Conservation (phyloP, 2,329 filamentous ascomycete species). For the Zelopaecilomyces penicillatus region DNA sequence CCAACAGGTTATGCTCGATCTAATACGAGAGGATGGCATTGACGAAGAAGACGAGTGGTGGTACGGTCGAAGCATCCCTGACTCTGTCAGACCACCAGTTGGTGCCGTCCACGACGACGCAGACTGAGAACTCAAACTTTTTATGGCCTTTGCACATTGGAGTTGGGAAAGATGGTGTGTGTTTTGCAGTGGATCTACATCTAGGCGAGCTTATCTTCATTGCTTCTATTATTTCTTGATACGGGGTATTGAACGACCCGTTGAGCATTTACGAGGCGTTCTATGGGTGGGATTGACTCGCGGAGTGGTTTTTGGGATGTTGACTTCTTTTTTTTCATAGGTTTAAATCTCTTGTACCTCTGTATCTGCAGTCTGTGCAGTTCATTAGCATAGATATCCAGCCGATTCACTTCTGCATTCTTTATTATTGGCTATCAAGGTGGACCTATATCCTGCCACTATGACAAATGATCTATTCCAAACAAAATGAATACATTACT, state of each 20-base stretch:
- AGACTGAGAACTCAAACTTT: constrained; percentile 16
- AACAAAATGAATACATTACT: no score
- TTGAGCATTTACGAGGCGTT: constrained; percentile 10
- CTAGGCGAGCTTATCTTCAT: no score
- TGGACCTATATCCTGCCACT: no score
- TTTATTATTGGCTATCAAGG: no score
- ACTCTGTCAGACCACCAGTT: constrained; percentile 44
- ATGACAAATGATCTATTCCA: no score
- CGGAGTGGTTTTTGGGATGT: constrained; percentile 3
- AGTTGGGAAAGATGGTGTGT: neutral
- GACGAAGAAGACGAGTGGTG: constrained; percentile 55
- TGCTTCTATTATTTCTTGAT: neutral
- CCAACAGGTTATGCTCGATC: constrained; percentile 51
- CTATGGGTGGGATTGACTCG: constrained; percentile 1
- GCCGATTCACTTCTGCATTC: neutral
- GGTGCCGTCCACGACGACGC: constrained; percentile 46
- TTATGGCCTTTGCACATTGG: neutral
- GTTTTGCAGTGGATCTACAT: no score
- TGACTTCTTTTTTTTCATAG: neutral
- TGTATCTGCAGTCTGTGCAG: constrained; percentile 4
- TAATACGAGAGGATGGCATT: constrained; percentile 54
- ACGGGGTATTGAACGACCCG: neutral
- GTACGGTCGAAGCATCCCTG: constrained; percentile 46
- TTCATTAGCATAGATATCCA: constrained; percentile 6
- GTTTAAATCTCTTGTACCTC: neutral